These are phyloP conservation scores for Fagopyrum esculentum DNA, from an alignment of 148 eudicot genomes.

Conservation along the genomic window DNA sequence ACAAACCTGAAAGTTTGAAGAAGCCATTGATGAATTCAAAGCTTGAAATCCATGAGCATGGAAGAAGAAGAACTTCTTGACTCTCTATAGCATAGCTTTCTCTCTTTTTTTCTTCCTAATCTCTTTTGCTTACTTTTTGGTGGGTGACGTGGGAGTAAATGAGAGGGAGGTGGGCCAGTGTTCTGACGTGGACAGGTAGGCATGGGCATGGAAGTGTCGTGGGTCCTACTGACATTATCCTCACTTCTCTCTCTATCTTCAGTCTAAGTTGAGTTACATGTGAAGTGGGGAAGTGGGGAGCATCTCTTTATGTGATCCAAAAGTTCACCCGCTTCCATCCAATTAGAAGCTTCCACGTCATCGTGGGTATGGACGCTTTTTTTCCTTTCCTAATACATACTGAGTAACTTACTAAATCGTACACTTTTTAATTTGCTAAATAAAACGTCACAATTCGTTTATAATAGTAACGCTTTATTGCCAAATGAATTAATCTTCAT, in stretches of 20 bases:
- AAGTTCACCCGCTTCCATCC: conserved; percentile 18
- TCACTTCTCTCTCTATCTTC: neutral
- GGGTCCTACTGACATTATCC: neutral
- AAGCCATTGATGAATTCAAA: neutral
- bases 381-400: neutral
- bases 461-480: neutral
- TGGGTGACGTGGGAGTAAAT: conserved; percentile 26
- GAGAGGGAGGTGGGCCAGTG: conserved; percentile 11
- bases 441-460: neutral
- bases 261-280: neutral
- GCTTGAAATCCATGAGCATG: neutral
- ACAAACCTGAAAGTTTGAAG: conserved; percentile 3
- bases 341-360: conserved; percentile 13
- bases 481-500: neutral
- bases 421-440: neutral
- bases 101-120: conserved; percentile 16
- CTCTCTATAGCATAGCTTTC: neutral
- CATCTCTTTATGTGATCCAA: conserved; percentile 23
- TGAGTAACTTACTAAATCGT: neutral
- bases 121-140: conserved; percentile 20
- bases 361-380: neutral
- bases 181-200: conserved; percentile 14
- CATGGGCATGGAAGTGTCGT: neutral
- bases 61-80: neutral
- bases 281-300: conserved; percentile 3